Evolutionary conservation across 257 asterid genomes (phyloP), one percentile per base, ranked within the genome.

Genomic region (Gardenia jasminoides): DNA sequence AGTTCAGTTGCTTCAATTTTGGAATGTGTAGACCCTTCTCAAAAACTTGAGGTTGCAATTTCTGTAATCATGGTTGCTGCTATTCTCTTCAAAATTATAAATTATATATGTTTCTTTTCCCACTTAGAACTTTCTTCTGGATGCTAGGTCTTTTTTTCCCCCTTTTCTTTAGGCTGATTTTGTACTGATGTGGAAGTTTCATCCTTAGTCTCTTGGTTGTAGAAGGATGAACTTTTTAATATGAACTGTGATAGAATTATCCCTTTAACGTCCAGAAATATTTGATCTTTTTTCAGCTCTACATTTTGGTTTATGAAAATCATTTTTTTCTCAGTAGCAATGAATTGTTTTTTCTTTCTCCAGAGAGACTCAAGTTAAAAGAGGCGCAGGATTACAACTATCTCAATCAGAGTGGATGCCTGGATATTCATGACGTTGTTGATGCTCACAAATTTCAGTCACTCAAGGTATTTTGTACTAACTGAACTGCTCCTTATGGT

Each of bases 351-450:
- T 80, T 77, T 78, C 3, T 83, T 44, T 26, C 78, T 83, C 76
- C 95, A 94, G 98, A 85, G 79, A 91, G 85, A 82, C 84, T 94
- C 85, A 94, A 83, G 87, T 83, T 94, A 80, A 90, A 88, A 86
- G 82, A 77, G 76, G 95, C 97, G 74, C 80, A 84, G 65, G 97
- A 88, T 68, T 94, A 89, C 89, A 86, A 80, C 56, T 94, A 91
- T 87, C 96, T 94, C 70, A 91, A 85, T 76, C 99, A 89, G 82
- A 91, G 99, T 86, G 83, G 81, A 48, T 93, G 96, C 84, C 83
- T 93, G 88, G 89, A 78, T 82, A 88, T 93, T 78, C 86, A 85
- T 70, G 85, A 78, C 59, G 85, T 89, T 78, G 93, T 90, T 84
- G 98, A 93, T 67, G 91, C 98, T 77, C 84, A 78, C 73, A 90